Conservation (phyloP, 1,139 yeast species). For the Saccharomycopsis crataegensis region DNA sequence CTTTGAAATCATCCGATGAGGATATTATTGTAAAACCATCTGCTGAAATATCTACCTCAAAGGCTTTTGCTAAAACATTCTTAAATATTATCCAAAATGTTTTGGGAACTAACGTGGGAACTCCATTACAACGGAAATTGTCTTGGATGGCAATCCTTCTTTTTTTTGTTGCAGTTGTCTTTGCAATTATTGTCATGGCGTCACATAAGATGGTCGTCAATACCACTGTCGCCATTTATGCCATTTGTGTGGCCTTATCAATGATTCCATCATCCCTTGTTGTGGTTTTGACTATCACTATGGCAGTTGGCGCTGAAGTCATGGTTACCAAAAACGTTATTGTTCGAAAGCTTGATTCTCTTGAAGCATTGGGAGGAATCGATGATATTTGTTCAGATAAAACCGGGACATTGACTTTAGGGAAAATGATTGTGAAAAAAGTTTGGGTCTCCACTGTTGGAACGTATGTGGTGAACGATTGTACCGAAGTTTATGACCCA, state of each 20-base stretch:
- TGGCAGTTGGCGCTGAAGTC: slow-evolving; percentile 80
- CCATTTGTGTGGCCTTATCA: slow-evolving; percentile 74
- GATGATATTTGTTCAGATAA: slow-evolving; percentile 80
- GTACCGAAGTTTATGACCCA: slow-evolving; percentile 71
- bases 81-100: no score
- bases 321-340: slow-evolving; percentile 69
- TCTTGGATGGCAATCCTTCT: slow-evolving; percentile 64
- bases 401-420: slow-evolving; percentile 77
- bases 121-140: slow-evolving; percentile 29
- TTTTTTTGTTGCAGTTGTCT: slow-evolving; percentile 64
- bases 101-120: no score
- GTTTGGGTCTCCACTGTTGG: slow-evolving; percentile 79
- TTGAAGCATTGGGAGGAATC: slow-evolving; percentile 75
- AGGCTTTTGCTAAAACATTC: no score
- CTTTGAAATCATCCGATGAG: slow-evolving; percentile 33
- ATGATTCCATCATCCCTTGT: slow-evolving; percentile 81
- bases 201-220: slow-evolving; percentile 62
- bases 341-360: slow-evolving; percentile 69
- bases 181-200: slow-evolving; percentile 77
- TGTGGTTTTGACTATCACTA: slow-evolving; percentile 75
- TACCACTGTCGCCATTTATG: slow-evolving; percentile 71
- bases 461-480: slow-evolving; percentile 49
- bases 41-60: no score
- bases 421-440: slow-evolving; percentile 66
- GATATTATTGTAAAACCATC: no score